Percentiles rank a stretch among this genome's conserved stretches.
phyloP scores from a whole-genome alignment of 129 eudicot genomes.

The Artemisia annua region DNA sequence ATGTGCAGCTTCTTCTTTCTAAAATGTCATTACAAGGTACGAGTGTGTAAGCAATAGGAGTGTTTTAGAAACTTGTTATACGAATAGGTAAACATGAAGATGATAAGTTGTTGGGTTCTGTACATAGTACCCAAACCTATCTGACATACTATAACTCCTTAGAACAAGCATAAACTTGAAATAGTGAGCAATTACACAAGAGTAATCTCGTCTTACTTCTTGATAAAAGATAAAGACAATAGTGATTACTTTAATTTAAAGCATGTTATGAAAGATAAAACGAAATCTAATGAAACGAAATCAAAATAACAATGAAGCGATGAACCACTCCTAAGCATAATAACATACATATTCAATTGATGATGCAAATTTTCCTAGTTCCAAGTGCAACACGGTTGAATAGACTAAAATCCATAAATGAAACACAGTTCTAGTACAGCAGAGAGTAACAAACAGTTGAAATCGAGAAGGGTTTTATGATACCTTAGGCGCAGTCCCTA shows the following conservation, averaged over 20 bases:
- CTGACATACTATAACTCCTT: background rate
- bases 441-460: too few species aligned
- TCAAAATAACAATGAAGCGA: background rate
- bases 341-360: background rate
- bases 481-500: conserved; percentile 81
- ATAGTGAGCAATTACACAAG: background rate
- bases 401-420: too few species aligned
- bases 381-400: too few species aligned
- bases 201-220: background rate
- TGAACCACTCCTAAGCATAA: background rate
- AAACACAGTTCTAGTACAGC: too few species aligned
- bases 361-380: background rate
- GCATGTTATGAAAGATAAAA: background rate
- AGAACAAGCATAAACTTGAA: background rate
- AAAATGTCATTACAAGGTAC: conserved; percentile 17
- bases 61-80: background rate
- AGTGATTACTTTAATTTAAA: background rate
- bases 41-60: background rate
- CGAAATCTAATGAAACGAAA: background rate
- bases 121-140: background rate
- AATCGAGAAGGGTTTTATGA: too few species aligned
- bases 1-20: conserved; percentile 92
- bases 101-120: background rate
- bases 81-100: background rate
- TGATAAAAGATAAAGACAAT: background rate